These are phyloP conservation scores for Scedosporium dehoogii DNA, from an alignment of 2,329 filamentous ascomycete genomes.

Conservation along the genomic window DNA sequence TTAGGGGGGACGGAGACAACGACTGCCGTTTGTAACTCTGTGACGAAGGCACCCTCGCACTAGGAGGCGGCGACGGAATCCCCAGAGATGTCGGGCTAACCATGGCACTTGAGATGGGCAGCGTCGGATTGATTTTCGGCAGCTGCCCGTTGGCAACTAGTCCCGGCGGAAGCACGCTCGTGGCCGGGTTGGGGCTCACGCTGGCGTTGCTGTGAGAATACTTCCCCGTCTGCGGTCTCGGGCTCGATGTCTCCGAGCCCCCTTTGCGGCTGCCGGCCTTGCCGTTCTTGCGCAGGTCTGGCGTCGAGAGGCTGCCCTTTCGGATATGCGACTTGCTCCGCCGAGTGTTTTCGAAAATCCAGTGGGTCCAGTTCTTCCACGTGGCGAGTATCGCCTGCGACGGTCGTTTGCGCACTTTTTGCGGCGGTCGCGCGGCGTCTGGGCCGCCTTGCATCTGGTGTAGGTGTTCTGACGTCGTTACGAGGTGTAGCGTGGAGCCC, in stretches of 20 bases:
- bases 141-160: conserved; percentile 41
- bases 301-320: conserved; percentile 44
- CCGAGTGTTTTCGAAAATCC: conserved; percentile 49
- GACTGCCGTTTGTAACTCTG: conserved; percentile 61
- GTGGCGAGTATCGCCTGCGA: conserved; percentile 49
- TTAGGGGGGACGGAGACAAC: conserved; percentile 76
- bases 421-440: conserved; percentile 15
- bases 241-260: conserved; percentile 41
- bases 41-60: conserved; percentile 2
- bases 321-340: conserved; percentile 35
- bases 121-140: conserved; percentile 16
- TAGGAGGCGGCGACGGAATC: conserved; percentile 26
- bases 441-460: conserved; percentile 20
- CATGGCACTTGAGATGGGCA: neutral
- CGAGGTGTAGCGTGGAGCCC: conserved; percentile 78
- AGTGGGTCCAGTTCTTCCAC: conserved; percentile 56
- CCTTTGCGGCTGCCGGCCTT: conserved; percentile 18
- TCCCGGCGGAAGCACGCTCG: conserved; percentile 37
- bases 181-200: conserved; percentile 15
- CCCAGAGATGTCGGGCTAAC: conserved; percentile 15
- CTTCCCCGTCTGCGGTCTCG: conserved; percentile 51
- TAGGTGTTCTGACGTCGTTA: conserved; percentile 52
- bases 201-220: conserved; percentile 16
- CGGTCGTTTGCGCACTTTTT: conserved; percentile 45
- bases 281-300: conserved; percentile 43